Base-by-base conservation (phyloP, 371 early-diverging fungal genomes). In the Nematocida minor region DNA sequence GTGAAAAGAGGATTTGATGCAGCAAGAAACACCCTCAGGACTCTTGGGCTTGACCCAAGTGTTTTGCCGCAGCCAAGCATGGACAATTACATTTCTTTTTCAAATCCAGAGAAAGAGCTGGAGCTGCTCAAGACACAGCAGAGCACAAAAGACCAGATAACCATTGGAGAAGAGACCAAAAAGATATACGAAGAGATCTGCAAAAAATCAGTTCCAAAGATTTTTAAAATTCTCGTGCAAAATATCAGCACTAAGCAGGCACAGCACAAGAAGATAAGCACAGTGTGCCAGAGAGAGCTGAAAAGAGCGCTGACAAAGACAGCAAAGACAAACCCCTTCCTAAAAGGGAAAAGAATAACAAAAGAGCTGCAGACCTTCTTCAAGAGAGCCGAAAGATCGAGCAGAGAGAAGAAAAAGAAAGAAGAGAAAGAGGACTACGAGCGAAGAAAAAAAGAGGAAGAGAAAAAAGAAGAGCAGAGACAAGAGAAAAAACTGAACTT, bases 401-500 rank as follows among this genome's bases (percentile, higher is more conserved):
- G 91, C 81, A 87, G 91, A n/a, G 94, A 94, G 64, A 79, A 88
- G 69, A 89, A 91, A 54, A 91, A 91, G 84, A 90, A 90, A 74
- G 93, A 93, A 0, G 94, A 94, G 81, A 90, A 89, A 78, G 93
- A 92, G 83, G 91, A 91, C 2, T 80, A 90, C 29, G 93, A 94
- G 79, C 87, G 88, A 48, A 84, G 88, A 64, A 87, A 89, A 54
- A 88, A 88, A 34, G 93, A 94, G 80, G 93, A 93, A 83, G 94
- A 94, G 81, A 86, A 88, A 42, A 89, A 92, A 55, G 95, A 96
- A 84, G 89, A 89, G 14, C 86, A 89, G 53, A 87, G 94, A 66
- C 94, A 95, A 83, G 90, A 90, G 3, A 89, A 92, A 74, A 96
- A 96, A 84, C 89, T 96, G 60, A 91, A 94, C 82, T 95, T 94